Base-by-base conservation (phyloP, 1,139 yeast species). In the Hansenula lynferdii region DNA sequence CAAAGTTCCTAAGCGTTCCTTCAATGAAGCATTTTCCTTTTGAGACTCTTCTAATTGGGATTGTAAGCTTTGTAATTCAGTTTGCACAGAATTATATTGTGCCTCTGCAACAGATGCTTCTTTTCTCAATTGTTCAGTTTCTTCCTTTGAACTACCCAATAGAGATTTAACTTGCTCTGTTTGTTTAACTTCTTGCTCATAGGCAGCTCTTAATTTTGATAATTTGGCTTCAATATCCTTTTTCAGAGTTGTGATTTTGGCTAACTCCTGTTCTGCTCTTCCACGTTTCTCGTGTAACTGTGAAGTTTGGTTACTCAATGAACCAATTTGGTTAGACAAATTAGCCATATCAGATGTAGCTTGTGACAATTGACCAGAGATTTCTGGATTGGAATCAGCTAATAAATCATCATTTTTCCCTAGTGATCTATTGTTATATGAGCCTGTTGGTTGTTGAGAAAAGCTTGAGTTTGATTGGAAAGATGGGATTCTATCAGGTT, bases 261-360 rank as follows among this genome's bases (percentile, higher is more conserved):
- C 68, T 41, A 90, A 70, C 53, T 92, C 97, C 42, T 75, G 77
- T 53, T 84, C 90, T 1, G 95, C 87, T 44, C 79, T 74, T 19
- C 76, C 68, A 47, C 87, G 82, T 62, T 82, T 85, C 24, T 79
- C 84, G 44, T 79, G 80, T 25, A 85, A 70, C 15, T 71, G 73
- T 1, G 84, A 69, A 2, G 95, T 85, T 62, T 90, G 96, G 17
- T 74, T 64, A 2, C 89, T 74, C 48, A 89, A 69, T 1, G 96
- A 83, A 45, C 79, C 80, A 44, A 87, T 80, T 64, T 90, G 96
- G 53, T 83, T 86, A 1, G 95, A 84, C 35, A 85, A 71, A 51
- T 90, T 87, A 15, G 96, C 96, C 59, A 86, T 73, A 50, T 87
- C 96, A 4, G 92, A 77, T 14, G 94, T 80, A 4, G 95, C 90